phyloP scores from a whole-genome alignment of 768 basidiomycete genomes.

The Pulveroboletus sp. region DNA sequence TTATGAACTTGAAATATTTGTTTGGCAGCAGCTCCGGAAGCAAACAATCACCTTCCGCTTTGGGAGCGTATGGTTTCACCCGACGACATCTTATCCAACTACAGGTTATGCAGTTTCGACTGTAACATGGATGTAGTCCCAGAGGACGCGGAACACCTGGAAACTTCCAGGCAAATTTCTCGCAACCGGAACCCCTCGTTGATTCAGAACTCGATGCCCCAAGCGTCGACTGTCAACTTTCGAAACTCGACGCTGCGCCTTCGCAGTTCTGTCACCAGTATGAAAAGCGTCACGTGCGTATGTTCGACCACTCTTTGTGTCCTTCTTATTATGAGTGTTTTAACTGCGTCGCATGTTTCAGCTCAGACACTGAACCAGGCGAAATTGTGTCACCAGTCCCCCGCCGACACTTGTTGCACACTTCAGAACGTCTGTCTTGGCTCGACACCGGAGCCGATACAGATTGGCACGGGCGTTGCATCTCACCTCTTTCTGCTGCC shows the following conservation, averaged over 20 bases:
- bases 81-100: not conserved
- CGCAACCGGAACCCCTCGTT: constrained; percentile 16
- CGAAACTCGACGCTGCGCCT: constrained; percentile 14
- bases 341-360: constrained; percentile 1
- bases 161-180: not conserved
- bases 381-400: constrained; percentile 64
- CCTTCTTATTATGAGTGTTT: not conserved
- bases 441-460: constrained; percentile 45
- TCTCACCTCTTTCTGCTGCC: constrained; percentile 41
- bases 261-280: constrained; percentile 12
- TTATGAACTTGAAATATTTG: no score
- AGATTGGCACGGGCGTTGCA: constrained; percentile 35
- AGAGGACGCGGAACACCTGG: constrained; percentile 9
- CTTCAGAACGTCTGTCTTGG: constrained; percentile 58
- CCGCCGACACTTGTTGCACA: constrained; percentile 61
- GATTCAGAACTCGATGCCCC: constrained; percentile 12
- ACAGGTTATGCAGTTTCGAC: not conserved
- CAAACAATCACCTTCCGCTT: constrained; percentile 18
- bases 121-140: constrained; percentile 17
- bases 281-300: constrained; percentile 19
- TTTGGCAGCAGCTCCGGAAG: constrained; percentile 11
- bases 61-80: not conserved
- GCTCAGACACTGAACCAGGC: constrained; percentile 28
- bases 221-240: not conserved
- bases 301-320: not conserved